Evolutionary conservation across 2,329 filamentous ascomycete genomes (phyloP).

Genomic region (Xylaria sp.): DNA sequence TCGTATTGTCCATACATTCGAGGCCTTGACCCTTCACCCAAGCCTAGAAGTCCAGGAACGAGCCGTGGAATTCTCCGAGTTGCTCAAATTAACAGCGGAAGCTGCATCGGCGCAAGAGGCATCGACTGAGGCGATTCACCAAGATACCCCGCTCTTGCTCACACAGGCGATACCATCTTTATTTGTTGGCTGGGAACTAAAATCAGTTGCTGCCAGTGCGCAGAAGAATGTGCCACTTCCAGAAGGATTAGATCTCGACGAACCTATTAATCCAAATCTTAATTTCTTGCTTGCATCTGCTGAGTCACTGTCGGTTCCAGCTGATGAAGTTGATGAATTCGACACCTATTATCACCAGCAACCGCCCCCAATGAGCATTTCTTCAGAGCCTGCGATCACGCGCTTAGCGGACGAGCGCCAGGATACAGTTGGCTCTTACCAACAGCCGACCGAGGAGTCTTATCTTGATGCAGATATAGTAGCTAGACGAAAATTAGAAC

Average conservation of each 20-base stretch:
- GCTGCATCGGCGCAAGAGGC: constrained; percentile 75
- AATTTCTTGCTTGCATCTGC: constrained; percentile 71
- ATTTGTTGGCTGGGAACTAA: constrained; percentile 87
- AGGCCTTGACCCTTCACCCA: constrained; percentile 82
- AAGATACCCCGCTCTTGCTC: constrained; percentile 83
- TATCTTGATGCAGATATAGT: constrained; percentile 79
- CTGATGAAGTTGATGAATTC: constrained; percentile 73
- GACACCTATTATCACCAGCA: constrained; percentile 72
- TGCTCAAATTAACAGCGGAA: constrained; percentile 87
- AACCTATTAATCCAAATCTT: constrained; percentile 82
- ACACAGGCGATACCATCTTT: constrained; percentile 91
- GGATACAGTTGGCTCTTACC: constrained; percentile 65
- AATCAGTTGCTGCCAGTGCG: constrained; percentile 85
- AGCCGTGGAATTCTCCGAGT: constrained; percentile 89
- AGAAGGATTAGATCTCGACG: constrained; percentile 79
- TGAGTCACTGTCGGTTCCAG: constrained; percentile 60
- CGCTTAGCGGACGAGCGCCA: constrained; percentile 60
- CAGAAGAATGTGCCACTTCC: constrained; percentile 88
- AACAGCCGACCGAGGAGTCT: constrained; percentile 70
- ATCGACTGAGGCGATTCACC: constrained; percentile 62
- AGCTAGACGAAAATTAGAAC: constrained; percentile 78
- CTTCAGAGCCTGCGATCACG: constrained; percentile 67
- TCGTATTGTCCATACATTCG: constrained; percentile 82
- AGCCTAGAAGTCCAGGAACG: constrained; percentile 95
- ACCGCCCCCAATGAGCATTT: constrained; percentile 62